Evolutionary conservation across 768 basidiomycete genomes (phyloP).

Genomic region (Amanita thiersii): DNA sequence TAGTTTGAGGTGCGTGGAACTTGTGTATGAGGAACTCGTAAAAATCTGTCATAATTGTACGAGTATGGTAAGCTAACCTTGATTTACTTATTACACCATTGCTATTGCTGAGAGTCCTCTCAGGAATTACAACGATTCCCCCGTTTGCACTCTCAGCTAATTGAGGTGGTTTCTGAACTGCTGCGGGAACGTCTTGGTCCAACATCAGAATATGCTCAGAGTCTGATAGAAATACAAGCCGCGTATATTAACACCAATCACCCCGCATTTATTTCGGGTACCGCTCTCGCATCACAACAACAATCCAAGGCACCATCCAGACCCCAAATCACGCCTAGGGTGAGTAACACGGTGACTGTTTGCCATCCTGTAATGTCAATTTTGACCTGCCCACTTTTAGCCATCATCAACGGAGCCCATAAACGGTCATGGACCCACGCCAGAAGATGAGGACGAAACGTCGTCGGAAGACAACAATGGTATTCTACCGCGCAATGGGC

Average conservation of each 20-base stretch:
- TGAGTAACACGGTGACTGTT: conserved; percentile 24
- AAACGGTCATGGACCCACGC: conserved; percentile 38
- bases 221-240: conserved; percentile 93
- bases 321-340: conserved; percentile 40
- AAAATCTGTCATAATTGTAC: conserved; percentile 99
- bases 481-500: conserved; percentile 41
- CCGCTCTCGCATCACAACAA: conserved; percentile 53
- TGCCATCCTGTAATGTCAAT: conserved; percentile 11
- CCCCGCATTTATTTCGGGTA: conserved; percentile 84
- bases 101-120: background rate
- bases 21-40: conserved; percentile 98
- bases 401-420: conserved; percentile 56
- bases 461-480: conserved; percentile 54
- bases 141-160: conserved; percentile 81
- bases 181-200: conserved; percentile 92
- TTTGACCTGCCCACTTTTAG: conserved; percentile 25
- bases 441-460: conserved; percentile 50
- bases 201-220: conserved; percentile 93
- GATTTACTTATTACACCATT: background rate
- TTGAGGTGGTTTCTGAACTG: conserved; percentile 96
- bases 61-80: conserved; percentile 50
- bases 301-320: conserved; percentile 28
- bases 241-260: conserved; percentile 99
- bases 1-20: conserved; percentile 89
- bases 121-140: conserved; percentile 97